Evolutionary conservation across 2,329 filamentous ascomycete species (phyloP), one percentile per base, ranked within the genome.

Genomic region (Lizonia empirigonia): DNA sequence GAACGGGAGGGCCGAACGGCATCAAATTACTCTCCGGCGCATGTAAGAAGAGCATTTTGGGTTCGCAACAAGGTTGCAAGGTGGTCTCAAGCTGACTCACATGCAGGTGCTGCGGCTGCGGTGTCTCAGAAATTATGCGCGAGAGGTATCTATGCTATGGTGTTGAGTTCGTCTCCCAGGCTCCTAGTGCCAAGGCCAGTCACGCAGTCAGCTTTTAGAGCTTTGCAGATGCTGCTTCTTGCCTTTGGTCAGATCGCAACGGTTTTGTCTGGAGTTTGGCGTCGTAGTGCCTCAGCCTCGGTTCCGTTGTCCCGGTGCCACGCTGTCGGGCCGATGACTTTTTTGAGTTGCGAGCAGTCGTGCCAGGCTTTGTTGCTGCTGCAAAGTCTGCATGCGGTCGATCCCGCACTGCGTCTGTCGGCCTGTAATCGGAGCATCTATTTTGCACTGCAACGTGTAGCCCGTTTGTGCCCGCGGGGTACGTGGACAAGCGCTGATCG

Each of bases 401-500:
- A 37, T 37, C 29, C 40, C 40, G 32, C 42, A 36, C 38, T 26
- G 16, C 12, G 23, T 12, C 15, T 16, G 27, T 23, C 37, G 27
- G 42, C 26, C 37, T 36, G 44, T 37, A 38, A 44, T 38, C 15
- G 18, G 26, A 27, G 26, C 9, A 10, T 37, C 34, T 37, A 23
- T 35, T 20, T 33, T 41, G 32, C 38, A 27, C 32, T 33, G 32
- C 56, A 37, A 48, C 50, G 41, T 26, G 51, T 48, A 32, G 55
- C 54, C 30, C 29, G 51, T 44, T 35, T 44, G 53, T 34, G 34
- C 6, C 22, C 27, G 34, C 48, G 48, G 50, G 27, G 49, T 58
- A 55, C 53, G 56, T 51, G 55, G 47, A 56, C 50, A 46, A 37
- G 50, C 50, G 58, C 59, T 55, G 63, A 64, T 65, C 55, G 36